Evolutionary conservation across 192 early-diverging fungal genomes (phyloP).

Genomic region (Phlyctochytrium bullatum): DNA sequence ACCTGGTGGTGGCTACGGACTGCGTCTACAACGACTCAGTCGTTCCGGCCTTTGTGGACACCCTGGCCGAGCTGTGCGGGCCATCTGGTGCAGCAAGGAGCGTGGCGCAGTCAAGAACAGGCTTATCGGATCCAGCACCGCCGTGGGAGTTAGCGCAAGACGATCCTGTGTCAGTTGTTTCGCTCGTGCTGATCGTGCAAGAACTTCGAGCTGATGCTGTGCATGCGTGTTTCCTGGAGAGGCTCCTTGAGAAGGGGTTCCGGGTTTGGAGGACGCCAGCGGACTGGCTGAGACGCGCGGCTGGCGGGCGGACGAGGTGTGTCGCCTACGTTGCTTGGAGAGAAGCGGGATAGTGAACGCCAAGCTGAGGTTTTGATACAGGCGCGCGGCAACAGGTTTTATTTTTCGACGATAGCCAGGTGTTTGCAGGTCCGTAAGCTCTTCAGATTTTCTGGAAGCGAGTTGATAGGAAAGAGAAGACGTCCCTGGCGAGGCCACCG

Average conservation of each 20-base stretch:
- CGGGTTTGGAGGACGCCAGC: not conserved
- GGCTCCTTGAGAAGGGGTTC: not conserved
- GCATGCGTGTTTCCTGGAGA: slow-evolving; percentile 1
- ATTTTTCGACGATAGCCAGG: no score
- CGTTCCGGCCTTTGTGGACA: not conserved
- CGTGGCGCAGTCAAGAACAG: not conserved
- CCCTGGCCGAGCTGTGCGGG: not conserved
- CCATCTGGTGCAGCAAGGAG: not conserved
- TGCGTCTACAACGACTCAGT: slow-evolving; percentile 5
- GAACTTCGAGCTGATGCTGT: slow-evolving; percentile 1
- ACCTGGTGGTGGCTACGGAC: not conserved
- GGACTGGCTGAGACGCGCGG: not conserved
- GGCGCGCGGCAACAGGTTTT: no score
- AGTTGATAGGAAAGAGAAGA: not conserved
- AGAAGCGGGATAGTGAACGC: no score
- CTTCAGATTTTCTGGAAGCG: no score
- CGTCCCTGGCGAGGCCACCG: not conserved
- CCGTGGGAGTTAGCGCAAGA: no score
- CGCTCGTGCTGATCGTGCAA: not conserved
- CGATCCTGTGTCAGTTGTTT: no score
- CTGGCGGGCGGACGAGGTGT: not conserved
- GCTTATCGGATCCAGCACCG: not conserved
- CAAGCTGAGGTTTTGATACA: no score
- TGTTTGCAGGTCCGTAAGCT: no score
- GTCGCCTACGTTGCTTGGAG: not conserved